These are phyloP conservation scores for Cryphonectria carpinicola DNA, from an alignment of 2,329 filamentous ascomycete species.

Conservation along the genomic window DNA sequence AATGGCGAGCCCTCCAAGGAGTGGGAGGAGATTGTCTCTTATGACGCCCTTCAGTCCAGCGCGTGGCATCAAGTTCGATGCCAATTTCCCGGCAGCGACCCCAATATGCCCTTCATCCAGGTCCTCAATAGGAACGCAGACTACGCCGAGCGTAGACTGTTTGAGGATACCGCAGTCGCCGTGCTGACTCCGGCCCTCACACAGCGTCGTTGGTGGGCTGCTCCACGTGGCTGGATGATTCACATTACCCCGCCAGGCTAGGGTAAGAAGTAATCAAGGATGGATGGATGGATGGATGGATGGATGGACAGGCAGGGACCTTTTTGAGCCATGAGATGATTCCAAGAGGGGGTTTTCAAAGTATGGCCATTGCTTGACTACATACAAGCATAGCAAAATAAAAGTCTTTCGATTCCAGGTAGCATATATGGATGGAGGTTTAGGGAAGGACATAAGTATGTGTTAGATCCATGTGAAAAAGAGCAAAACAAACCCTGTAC, in stretches of 20 bases:
- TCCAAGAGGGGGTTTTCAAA: neutral
- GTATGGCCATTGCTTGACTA: neutral
- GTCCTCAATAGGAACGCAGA: neutral
- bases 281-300: too few relatives aligned
- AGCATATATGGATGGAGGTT: neutral
- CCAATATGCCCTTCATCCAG: neutral
- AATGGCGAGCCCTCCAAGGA: neutral
- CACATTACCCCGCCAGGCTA: neutral
- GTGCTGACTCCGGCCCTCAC: constrained; percentile 6
- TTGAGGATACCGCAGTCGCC: neutral
- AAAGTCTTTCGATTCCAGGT: too few relatives aligned
- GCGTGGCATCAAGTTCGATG: neutral
- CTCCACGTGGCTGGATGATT: too few relatives aligned
- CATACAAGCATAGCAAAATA: neutral
- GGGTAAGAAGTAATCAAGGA: neutral
- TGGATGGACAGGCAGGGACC: neutral
- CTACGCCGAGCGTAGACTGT: neutral
- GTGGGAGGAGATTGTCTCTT: neutral
- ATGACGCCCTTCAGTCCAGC: neutral
- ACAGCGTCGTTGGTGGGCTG: neutral
- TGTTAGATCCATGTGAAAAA: neutral
- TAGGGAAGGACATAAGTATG: neutral
- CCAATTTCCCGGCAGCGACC: neutral
- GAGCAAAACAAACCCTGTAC: neutral
- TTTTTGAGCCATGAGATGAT: neutral